Evolutionary conservation across 2,329 filamentous ascomycete species (phyloP), one percentile per base, ranked within the genome.

Genomic region (Pyrenophora teres): DNA sequence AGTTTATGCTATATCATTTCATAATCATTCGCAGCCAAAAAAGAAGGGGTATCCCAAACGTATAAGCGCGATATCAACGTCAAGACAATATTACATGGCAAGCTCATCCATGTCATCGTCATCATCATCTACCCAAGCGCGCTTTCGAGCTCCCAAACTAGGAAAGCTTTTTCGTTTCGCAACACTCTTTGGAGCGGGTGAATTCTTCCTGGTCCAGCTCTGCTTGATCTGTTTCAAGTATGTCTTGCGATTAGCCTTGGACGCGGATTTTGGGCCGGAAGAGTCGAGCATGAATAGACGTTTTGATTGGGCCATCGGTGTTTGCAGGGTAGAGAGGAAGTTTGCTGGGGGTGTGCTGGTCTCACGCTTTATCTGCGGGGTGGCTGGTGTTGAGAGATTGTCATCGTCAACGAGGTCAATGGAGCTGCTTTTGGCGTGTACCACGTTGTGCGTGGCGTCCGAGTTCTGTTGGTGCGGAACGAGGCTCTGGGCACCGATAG

Each of bases 51-150:
- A 30, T 30, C 27, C 4, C 10, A 30, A 31, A 40, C 15, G 60
- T 38, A 47, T 25, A 35, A 10, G 10, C 27, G 27, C 27, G 27
- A 5, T 13, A 30, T 30, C 27, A 12, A 30, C 27, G 10, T 13
- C 10, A 9, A 30, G 7, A 30, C 27, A 30, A 30, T 12, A 30
- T 12, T 30, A 30, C 27, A 30, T 30, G 27, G 59, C 63, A 16
- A 71, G 56, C 40, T 70, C 68, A 65, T 71, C 69, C 27, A 59
- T 64, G 47, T 64, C 65, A 18, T 12, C 46, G 6, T 59, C 53
- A 1, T 16, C 39, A 46, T 25, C 19, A 37, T 39, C 31, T 2
- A 21, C 19, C 12, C 40, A 44, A 3, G 15, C 49, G 10, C 55
- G 50, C 27, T 51, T 51, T 43, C 23, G 46, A 13, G 12, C n/a